Evolutionary conservation across 2,329 filamentous ascomycete genomes (phyloP), one percentile per base, ranked within the genome.

Genomic region (Trichocomaceae sp.): DNA sequence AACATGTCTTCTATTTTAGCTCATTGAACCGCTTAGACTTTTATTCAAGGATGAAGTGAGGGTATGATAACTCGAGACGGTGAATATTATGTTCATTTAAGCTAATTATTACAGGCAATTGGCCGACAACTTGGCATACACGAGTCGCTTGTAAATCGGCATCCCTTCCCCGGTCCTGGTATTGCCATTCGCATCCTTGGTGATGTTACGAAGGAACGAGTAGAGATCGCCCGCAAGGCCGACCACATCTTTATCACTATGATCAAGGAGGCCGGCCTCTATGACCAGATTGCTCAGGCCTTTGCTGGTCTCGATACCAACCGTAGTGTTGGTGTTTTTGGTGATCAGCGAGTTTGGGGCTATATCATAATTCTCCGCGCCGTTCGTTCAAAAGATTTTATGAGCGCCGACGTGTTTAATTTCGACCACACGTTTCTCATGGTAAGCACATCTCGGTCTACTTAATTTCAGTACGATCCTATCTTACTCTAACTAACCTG

Each of bases 161-260:
- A 90, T 65, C 86, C 61, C 22, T 61, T 63, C 55, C 86, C 86
- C 0, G 87, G 87, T 41, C 86, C 85, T 12, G 83, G 85, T 50
- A 83, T 95, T 58, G 89, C 82, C 22, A 56, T 56, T 7, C 35
- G 52, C 13, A 47, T 57, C 57, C 76, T 96, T 1, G 91, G 91
- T 35, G 90, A 95, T 62, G 85, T 96, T 13, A 95, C 88, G 1
- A 79, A 78, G 2, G 87, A 91, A 67, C 82, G 86, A 42, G 86
- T 95, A 5, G 81, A 81, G 50, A 91, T 95, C 60, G 87, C 82
- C 23, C 62, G 65, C 5, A 50, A 65, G 45, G 64, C 65, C 15
- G 64, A 66, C 15, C 26, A 74, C 60, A 76, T 76, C 58, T 77
- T 75, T 64, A 76, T 77, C 61, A 64, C 63, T 37, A 73, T 71